These are phyloP conservation scores for Colletotrichum destructivum DNA, from an alignment of 2,329 filamentous ascomycete species.

Conservation along the genomic window DNA sequence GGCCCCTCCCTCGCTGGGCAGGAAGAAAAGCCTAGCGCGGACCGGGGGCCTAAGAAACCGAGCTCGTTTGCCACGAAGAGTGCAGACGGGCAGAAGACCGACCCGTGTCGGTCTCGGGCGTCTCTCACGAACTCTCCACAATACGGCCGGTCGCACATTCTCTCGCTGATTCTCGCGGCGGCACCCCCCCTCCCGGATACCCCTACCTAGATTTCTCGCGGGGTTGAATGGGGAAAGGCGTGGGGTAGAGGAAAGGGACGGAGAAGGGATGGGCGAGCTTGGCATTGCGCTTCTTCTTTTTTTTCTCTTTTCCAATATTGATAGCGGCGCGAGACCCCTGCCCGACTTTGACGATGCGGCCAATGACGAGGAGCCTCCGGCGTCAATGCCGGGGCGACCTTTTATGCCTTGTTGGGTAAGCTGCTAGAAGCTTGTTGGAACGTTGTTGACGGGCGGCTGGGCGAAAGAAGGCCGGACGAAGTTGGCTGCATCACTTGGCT, in stretches of 20 bases:
- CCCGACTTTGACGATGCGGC: background rate
- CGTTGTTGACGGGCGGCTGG: conserved; percentile 3
- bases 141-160: conserved; percentile 33
- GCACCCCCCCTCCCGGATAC: background rate
- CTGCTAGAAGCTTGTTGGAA: conserved; percentile 19
- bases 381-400: conserved; percentile 5
- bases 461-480: background rate
- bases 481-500: background rate
- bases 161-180: conserved; percentile 40
- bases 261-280: conserved; percentile 3
- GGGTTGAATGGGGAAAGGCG: conserved; percentile 11
- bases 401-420: background rate
- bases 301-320: too few relatives aligned
- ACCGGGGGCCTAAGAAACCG: background rate
- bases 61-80: background rate
- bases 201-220: background rate
- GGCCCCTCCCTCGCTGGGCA: background rate
- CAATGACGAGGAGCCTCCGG: conserved; percentile 2
- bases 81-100: conserved; percentile 26
- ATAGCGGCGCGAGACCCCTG: background rate
- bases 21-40: background rate
- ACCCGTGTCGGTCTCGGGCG: too few relatives aligned
- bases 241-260: background rate
- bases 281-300: background rate
- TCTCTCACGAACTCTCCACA: conserved; percentile 15